Evolutionary conservation across 2,329 filamentous ascomycete genomes (phyloP), one percentile per base, ranked within the genome.

Genomic region (Orbilia javanica): DNA sequence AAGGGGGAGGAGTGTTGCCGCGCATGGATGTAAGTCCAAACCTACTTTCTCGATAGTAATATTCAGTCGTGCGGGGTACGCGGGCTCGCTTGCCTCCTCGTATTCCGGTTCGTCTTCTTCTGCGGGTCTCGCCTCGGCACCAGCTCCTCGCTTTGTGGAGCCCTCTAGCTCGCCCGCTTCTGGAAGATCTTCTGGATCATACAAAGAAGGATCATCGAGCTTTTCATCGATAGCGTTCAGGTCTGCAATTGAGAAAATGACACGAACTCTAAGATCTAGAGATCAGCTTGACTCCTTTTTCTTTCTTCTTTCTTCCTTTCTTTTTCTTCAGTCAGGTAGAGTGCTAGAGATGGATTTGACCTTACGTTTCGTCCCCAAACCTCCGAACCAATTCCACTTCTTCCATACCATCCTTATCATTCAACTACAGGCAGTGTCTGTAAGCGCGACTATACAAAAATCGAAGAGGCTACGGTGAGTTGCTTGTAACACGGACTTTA

Each of bases 321-420:
- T n/a, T n/a, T n/a, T n/a, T n/a, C n/a, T n/a, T n/a, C 11, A 22
- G 44, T 39, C 11, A 39, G 13, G 8, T 15, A 39, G n/a, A 13
- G 11, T 15, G 36, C n/a, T n/a, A 15, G n/a, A 31, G 36, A 4
- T 27, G 63, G 29, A 48, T 15, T 5, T 42, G 53, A 64, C 62
- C 85, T 85, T 85, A 96, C 93, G 91, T 93, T 87, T 99, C 96
- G 80, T 97, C 91, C 82, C 92, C 92, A 83, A 93, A 95, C 80
- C 89, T 91, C 83, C 94, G 92, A 79, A 90, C 92, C 81, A 99
- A 88, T 82, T 92, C 88, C 81, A 99, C 92, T 81, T 97, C 93
- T 86, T 98, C 93, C 84, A 93, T 89, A 79, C 96, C 96, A 29
- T 91, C 88, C 34, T 88, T 89, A 85, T 99, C 96, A 82, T 93